Conservation (phyloP, 306 rosid genomes). For the Cyamopsis tetragonoloba region DNA sequence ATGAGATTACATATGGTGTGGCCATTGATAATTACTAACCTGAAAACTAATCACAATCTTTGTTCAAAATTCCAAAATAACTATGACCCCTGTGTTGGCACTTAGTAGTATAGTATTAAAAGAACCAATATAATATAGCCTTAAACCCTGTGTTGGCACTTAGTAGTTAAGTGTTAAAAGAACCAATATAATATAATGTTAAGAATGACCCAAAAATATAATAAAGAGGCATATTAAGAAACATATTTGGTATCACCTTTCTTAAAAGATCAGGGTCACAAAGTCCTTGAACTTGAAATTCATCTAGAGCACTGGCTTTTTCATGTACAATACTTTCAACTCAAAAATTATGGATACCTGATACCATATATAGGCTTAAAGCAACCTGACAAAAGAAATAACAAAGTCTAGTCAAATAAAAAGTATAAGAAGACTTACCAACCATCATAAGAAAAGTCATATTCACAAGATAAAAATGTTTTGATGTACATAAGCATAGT, state of each 20-base stretch:
- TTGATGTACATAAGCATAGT: too few relatives aligned
- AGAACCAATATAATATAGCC: too few relatives aligned
- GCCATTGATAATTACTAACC: too few relatives aligned
- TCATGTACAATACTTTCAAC: conserved; percentile 78
- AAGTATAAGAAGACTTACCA: neutral
- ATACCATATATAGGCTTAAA: conserved; percentile 76
- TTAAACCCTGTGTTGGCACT: neutral
- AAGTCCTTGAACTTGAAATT: conserved; percentile 83
- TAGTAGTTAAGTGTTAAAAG: neutral
- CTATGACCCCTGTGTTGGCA: too few relatives aligned
- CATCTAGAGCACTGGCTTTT: conserved; percentile 84
- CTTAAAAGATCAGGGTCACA: conserved; percentile 65
- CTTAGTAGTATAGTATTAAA: too few relatives aligned
- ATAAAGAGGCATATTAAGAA: conserved; percentile 12
- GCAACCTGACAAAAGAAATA: conserved; percentile 55
- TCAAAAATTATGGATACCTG: conserved; percentile 79
- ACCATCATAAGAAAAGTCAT: conserved; percentile 6
- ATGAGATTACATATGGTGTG: too few relatives aligned
- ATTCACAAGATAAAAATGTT: conserved; percentile 4
- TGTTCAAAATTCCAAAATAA: too few relatives aligned
- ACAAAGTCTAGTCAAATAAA: neutral
- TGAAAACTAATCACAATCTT: too few relatives aligned
- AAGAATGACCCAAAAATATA: neutral
- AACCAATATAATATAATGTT: neutral
- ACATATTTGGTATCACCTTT: conserved; percentile 48